phyloP scores from a whole-genome alignment of 192 early-diverging fungal species.

The Pecoramyces ruminantium region DNA sequence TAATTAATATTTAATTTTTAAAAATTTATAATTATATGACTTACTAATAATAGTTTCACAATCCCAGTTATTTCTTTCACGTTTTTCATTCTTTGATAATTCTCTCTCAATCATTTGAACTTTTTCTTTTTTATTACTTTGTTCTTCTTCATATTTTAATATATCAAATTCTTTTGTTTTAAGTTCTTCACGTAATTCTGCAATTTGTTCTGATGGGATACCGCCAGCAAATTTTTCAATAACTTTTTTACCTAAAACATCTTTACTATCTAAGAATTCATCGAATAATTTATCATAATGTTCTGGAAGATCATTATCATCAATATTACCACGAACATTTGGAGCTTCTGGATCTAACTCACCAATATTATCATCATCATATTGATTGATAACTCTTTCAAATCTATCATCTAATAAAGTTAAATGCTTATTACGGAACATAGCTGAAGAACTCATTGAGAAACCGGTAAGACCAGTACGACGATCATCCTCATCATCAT shows the following conservation, averaged over 20 bases:
- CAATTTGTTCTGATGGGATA: conserved; percentile 19
- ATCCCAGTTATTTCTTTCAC: conserved; percentile 14
- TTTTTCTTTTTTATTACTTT: conserved; percentile 55
- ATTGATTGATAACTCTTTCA: conserved; percentile 46
- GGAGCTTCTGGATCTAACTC: conserved; percentile 16
- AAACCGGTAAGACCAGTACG: conserved; percentile 18
- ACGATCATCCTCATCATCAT: conserved; percentile 29
- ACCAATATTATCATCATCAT: conserved; percentile 25
- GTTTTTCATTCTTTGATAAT: conserved; percentile 41
- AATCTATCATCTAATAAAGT: conserved; percentile 85
- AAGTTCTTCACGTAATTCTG: conserved; percentile 10
- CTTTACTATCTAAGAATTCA: conserved; percentile 21
- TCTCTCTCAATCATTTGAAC: conserved; percentile 49
- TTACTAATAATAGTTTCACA: not conserved
- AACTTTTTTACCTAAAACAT: conserved; percentile 14
- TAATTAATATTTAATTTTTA: no score
- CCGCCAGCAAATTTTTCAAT: conserved; percentile 8
- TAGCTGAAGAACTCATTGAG: conserved; percentile 83
- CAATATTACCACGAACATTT: conserved; percentile 39
- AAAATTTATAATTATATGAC: not conserved
- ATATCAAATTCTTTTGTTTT: conserved; percentile 9
- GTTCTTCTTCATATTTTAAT: not conserved
- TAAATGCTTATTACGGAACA: conserved; percentile 83
- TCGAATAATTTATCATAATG: conserved; percentile 23
- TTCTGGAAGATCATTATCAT: conserved; percentile 1